phyloP scores from a whole-genome alignment of 306 rosid genomes.

The Lathyrus tuberosus region DNA sequence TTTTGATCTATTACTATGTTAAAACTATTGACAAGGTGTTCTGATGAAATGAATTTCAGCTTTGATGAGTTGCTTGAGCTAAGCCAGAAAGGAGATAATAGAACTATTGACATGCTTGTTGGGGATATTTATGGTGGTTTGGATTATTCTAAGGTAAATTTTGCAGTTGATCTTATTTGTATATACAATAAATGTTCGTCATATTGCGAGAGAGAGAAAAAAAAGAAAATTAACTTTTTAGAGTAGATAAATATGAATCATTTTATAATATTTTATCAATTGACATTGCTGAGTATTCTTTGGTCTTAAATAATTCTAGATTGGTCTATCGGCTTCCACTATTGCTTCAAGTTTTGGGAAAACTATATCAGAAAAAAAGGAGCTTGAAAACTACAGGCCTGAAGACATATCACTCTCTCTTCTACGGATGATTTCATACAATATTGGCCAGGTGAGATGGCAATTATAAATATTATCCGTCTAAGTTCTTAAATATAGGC shows the following conservation, averaged over 20 bases:
- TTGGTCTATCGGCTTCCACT: slow-evolving; percentile 95
- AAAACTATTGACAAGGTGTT: slow-evolving; percentile 33
- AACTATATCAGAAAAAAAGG: slow-evolving; percentile 85
- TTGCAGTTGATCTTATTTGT: slow-evolving; percentile 33
- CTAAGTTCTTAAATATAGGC: not conserved
- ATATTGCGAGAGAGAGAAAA: not conserved
- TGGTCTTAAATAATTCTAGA: slow-evolving; percentile 53
- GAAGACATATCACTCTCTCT: slow-evolving; percentile 98
- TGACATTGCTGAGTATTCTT: slow-evolving; percentile 37
- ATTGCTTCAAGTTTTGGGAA: slow-evolving; percentile 99
- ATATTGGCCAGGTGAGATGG: slow-evolving; percentile 92
- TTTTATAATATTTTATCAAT: slow-evolving; percentile 34
- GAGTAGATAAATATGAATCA: slow-evolving; percentile 24
- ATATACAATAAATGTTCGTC: slow-evolving; percentile 9
- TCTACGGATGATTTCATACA: slow-evolving; percentile 95
- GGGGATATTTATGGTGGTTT: slow-evolving; percentile 99
- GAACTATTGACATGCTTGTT: slow-evolving; percentile 95
- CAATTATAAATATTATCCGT: slow-evolving; percentile 16
- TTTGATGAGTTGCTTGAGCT: slow-evolving; percentile 98
- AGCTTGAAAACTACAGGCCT: slow-evolving; percentile 92
- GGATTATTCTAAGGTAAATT: slow-evolving; percentile 87
- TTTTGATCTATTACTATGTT: slow-evolving; percentile 29
- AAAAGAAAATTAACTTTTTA: slow-evolving; percentile 12
- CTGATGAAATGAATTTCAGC: slow-evolving; percentile 58
- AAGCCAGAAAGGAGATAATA: slow-evolving; percentile 93